Base-by-base conservation (phyloP, 352 stramenopile genomes). In the Pythium grandisporangium region DNA sequence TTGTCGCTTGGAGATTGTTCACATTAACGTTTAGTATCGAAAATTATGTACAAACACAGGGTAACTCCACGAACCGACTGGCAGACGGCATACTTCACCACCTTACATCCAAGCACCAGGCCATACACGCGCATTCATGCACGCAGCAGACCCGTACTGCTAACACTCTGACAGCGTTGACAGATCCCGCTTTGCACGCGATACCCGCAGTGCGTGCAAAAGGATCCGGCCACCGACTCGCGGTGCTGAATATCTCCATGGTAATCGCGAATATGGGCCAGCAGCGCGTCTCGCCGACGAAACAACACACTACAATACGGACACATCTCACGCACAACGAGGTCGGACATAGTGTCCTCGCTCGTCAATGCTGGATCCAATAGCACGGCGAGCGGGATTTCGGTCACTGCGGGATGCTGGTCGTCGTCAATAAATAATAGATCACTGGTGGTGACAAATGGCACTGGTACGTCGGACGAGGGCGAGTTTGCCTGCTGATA, bases 401-500 rank as follows among this genome's bases (percentile, higher is more conserved):
- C 45, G 0, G 52, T 30, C 16, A 60, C 32, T 12, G 30, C 30
- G 5, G 51, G 40, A 36, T 51, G 30, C 11, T 60, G 22, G 1
- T 54, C 45, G 39, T 53, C 43, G 27, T 55, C 41, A 45, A 60
- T 51, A 60, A 60, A 60, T 37, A 55, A 16, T 21, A 60, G n/a
- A 13, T 60, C 52, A 27, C 35, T 55, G 3, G 34, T 43, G 2
- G 45, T 55, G 33, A 60, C 52, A 34, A 60, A 55, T 16, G 52
- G 52, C 30, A 60, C 45, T 4, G 52, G 52, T 27, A 51, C 45
- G 20, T 60, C 42, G 14, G 51, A 54, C 1, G 52, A 51, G 12
- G 40, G 23, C 16, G 45, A 48, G 6, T 2, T 51, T 3, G 16
- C 42, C 14, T 30, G 33, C 16, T 45, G 36, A 34, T 48, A 55